Conservation (phyloP, 2,329 filamentous ascomycete genomes). For the Epichloe baconii region DNA sequence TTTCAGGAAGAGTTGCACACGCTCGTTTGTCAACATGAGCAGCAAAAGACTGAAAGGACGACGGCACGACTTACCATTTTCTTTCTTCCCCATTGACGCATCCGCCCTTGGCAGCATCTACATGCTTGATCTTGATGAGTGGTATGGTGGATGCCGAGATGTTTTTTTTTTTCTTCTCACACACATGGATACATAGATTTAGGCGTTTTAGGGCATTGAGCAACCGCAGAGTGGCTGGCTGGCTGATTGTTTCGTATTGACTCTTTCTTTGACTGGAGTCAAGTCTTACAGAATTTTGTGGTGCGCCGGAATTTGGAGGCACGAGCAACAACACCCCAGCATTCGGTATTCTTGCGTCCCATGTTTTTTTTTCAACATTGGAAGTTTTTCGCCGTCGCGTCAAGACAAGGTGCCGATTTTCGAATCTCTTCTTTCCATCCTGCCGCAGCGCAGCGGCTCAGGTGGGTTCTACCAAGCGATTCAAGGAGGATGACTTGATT, state of each 20-base stretch:
- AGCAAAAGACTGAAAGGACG: constrained; percentile 4
- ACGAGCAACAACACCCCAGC: background rate
- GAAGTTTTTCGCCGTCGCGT: background rate
- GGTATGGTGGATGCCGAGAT: background rate
- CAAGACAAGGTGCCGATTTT: background rate
- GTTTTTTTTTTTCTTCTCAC: background rate
- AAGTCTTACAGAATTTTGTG: background rate
- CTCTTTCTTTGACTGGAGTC: background rate
- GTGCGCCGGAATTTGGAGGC: background rate
- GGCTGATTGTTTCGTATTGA: background rate
- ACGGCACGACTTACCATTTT: constrained; percentile 11
- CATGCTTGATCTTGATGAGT: background rate
- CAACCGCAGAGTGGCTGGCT: background rate
- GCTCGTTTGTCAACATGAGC: background rate
- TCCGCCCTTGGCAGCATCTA: background rate
- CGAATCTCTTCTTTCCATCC: background rate
- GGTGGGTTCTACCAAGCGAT: background rate
- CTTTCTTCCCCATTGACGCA: background rate
- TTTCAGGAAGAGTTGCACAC: background rate
- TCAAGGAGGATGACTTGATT: background rate
- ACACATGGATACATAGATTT: background rate
- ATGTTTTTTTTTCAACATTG: no score
- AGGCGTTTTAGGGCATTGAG: constrained; percentile 1
- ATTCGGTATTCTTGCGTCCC: background rate
- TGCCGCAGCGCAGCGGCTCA: background rate